Conservation (phyloP, 2,329 filamentous ascomycete genomes). For the Teratosphaeria nubilosa region DNA sequence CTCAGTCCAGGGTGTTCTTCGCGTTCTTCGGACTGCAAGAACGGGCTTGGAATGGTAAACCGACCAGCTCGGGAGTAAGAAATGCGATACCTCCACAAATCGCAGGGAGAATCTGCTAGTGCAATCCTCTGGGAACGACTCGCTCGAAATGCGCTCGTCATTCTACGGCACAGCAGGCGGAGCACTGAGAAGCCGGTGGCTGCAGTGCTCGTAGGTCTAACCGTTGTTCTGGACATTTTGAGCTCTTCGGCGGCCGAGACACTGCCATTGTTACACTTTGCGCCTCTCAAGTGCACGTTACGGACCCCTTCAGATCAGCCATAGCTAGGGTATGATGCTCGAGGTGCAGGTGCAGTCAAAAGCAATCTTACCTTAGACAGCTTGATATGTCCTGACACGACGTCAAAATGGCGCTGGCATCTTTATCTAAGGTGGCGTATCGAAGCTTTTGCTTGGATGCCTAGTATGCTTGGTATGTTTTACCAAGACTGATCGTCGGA, state of each 20-base stretch:
- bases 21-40: too few species aligned
- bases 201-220: background rate
- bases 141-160: too few species aligned
- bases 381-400: background rate
- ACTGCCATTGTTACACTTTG: background rate
- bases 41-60: too few species aligned
- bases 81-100: too few species aligned
- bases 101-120: background rate
- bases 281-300: background rate
- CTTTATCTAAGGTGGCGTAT: background rate
- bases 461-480: background rate
- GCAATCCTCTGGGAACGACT: background rate
- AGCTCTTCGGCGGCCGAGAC: background rate
- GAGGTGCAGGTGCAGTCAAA: background rate
- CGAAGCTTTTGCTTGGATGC: background rate
- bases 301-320: background rate
- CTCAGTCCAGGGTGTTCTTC: too few species aligned
- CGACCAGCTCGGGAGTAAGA: too few species aligned
- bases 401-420: background rate
- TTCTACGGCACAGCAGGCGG: background rate
- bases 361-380: background rate
- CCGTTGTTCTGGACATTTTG: background rate
- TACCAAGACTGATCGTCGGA: background rate
- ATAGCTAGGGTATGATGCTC: background rate
- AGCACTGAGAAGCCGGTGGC: background rate